Conservation (phyloP, 2,329 filamentous ascomycete species). For the Dactylellina parvicollis region DNA sequence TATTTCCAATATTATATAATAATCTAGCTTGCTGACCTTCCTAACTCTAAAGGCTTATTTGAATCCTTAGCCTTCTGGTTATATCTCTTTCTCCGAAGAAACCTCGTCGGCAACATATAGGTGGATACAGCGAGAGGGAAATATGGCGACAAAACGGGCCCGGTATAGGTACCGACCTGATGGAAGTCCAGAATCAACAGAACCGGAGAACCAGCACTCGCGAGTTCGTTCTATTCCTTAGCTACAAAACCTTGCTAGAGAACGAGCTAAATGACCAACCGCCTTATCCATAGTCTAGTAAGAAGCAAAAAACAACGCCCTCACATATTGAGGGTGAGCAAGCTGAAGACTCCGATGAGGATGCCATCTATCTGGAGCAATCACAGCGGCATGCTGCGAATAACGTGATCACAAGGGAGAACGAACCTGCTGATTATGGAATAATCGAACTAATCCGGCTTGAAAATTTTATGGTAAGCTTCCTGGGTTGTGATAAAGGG, state of each 20-base stretch:
- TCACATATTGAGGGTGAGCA: not conserved
- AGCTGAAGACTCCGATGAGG: conserved; percentile 29
- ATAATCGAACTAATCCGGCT: conserved; percentile 40
- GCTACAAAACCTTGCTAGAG: not conserved
- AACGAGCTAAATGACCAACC: not conserved
- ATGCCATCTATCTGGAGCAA: conserved; percentile 41
- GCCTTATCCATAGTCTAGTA: not conserved
- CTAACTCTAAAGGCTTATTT: no score
- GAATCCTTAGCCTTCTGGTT: no score
- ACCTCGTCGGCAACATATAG: no score
- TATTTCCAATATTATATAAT: no score
- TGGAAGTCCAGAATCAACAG: not conserved
- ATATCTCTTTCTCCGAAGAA: no score
- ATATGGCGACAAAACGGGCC: conserved; percentile 32
- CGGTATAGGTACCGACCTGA: conserved; percentile 3
- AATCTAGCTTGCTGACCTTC: no score
- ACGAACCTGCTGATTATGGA: conserved; percentile 47
- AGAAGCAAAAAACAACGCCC: conserved; percentile 27
- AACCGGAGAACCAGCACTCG: not conserved
- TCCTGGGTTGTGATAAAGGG: not conserved
- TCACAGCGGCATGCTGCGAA: conserved; percentile 27
- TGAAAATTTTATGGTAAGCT: conserved; percentile 47
- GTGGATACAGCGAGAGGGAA: not conserved
- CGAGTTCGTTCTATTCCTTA: conserved; percentile 17
- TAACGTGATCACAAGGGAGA: not conserved